phyloP scores from a whole-genome alignment of 2,329 filamentous ascomycete genomes.

The Diaporthe eres region DNA sequence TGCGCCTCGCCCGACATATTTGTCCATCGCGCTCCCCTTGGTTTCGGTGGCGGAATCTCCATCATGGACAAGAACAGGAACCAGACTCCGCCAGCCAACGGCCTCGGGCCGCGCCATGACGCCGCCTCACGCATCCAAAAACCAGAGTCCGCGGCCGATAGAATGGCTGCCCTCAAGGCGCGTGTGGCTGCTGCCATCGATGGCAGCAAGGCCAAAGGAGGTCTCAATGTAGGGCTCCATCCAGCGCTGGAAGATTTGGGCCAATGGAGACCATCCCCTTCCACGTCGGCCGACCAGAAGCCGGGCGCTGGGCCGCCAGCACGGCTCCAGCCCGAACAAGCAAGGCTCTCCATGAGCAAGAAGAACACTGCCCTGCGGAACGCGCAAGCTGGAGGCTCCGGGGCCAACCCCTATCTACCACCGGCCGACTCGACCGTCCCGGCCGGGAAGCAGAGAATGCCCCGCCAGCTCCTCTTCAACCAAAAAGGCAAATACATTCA shows the following conservation, averaged over 20 bases:
- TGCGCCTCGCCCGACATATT: background rate
- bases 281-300: constrained; percentile 53
- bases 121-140: constrained; percentile 68
- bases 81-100: constrained; percentile 55
- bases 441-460: constrained; percentile 74
- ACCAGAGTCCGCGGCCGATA: constrained; percentile 71
- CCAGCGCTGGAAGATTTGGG: constrained; percentile 77
- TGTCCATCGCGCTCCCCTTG: background rate
- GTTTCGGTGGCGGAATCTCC: background rate
- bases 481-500: constrained; percentile 97
- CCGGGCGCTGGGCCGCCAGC: constrained; percentile 49
- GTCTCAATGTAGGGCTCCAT: constrained; percentile 82
- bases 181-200: constrained; percentile 82
- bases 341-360: constrained; percentile 39
- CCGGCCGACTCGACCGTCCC: constrained; percentile 77
- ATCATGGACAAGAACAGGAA: constrained; percentile 69
- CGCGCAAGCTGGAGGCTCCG: constrained; percentile 23
- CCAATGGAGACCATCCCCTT: constrained; percentile 58
- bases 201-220: constrained; percentile 73
- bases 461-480: constrained; percentile 89
- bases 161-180: constrained; percentile 83
- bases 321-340: constrained; percentile 46
- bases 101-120: constrained; percentile 71
- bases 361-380: constrained; percentile 30
- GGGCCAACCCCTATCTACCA: constrained; percentile 86